phyloP scores from a whole-genome alignment of 768 basidiomycete genomes.

The Suillus subluteus region DNA sequence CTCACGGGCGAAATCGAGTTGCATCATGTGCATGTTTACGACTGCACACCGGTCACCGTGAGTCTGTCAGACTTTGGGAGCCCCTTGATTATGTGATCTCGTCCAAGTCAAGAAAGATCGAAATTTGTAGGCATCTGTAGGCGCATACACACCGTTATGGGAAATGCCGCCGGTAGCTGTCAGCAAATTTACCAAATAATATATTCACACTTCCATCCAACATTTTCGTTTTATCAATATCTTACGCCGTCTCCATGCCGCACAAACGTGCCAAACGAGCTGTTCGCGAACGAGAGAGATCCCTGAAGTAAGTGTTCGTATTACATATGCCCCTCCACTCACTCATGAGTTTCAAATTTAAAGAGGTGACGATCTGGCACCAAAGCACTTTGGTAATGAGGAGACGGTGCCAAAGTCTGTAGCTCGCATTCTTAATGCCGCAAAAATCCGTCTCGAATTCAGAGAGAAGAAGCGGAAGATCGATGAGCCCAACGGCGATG shows the following conservation, averaged over 20 bases:
- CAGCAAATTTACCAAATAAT: not conserved
- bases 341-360: conserved; percentile 5
- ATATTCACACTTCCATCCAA: not conserved
- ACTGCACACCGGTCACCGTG: not conserved
- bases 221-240: not conserved
- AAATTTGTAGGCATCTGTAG: too few relatives aligned
- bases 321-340: conserved; percentile 2
- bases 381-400: conserved; percentile 45
- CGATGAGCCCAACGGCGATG: conserved; percentile 34
- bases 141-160: not conserved
- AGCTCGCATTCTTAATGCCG: conserved; percentile 66
- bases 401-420: conserved; percentile 75
- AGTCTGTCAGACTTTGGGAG: too few relatives aligned
- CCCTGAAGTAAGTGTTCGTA: conserved; percentile 42
- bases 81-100: not conserved
- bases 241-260: conserved; percentile 47
- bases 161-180: conserved; percentile 4
- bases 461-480: conserved; percentile 47
- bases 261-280: conserved; percentile 66
- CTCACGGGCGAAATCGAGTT: not conserved
- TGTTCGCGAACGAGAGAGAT: conserved; percentile 45
- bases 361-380: conserved; percentile 57
- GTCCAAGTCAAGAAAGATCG: not conserved
- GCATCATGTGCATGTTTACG: not conserved
- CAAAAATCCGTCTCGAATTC: conserved; percentile 57